A percentile compares a stretch with the other conserved stretches of the same genome.
Evolutionary conservation across 192 early-diverging fungal genomes (phyloP).

Genomic region (Mortierella alpina): DNA sequence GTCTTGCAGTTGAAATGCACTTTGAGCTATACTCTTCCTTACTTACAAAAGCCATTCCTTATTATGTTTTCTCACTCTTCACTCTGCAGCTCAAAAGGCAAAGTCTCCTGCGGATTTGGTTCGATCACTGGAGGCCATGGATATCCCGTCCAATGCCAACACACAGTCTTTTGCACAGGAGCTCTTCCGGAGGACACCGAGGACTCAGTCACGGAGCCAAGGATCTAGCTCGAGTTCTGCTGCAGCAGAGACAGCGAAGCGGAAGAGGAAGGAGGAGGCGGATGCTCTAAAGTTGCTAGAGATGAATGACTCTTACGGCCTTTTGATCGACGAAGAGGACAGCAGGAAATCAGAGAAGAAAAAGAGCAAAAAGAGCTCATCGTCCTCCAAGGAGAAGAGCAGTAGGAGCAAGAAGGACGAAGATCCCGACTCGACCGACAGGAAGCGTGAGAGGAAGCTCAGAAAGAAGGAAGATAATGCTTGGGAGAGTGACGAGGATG

Average conservation of each 20-base stretch:
- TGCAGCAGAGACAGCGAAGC: conserved; percentile 45
- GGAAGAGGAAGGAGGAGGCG: conserved; percentile 45
- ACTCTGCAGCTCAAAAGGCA: conserved; percentile 62
- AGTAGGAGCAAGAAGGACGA: conserved; percentile 34
- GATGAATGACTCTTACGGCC: conserved; percentile 36
- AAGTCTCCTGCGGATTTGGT: conserved; percentile 67
- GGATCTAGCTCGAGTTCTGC: conserved; percentile 34
- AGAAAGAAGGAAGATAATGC: conserved; percentile 45
- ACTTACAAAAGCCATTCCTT: background rate
- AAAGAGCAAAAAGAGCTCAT: conserved; percentile 30
- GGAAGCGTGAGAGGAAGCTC: conserved; percentile 58
- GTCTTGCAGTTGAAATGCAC: background rate
- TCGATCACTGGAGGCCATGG: conserved; percentile 64
- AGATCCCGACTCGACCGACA: conserved; percentile 4
- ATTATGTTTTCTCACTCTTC: background rate
- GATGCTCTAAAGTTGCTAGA: conserved; percentile 19
- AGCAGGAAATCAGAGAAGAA: conserved; percentile 22
- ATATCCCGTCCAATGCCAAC: conserved; percentile 67
- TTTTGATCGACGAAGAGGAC: conserved; percentile 36
- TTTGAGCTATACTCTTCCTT: background rate
- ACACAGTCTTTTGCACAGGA: conserved; percentile 73
- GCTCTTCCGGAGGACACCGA: conserved; percentile 67
- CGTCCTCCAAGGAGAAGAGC: conserved; percentile 36
- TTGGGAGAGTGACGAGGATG: conserved; percentile 72
- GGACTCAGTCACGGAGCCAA: conserved; percentile 55